Conservation (phyloP, 2,329 filamentous ascomycete genomes). For the Cylindrodendrum hubeiense region DNA sequence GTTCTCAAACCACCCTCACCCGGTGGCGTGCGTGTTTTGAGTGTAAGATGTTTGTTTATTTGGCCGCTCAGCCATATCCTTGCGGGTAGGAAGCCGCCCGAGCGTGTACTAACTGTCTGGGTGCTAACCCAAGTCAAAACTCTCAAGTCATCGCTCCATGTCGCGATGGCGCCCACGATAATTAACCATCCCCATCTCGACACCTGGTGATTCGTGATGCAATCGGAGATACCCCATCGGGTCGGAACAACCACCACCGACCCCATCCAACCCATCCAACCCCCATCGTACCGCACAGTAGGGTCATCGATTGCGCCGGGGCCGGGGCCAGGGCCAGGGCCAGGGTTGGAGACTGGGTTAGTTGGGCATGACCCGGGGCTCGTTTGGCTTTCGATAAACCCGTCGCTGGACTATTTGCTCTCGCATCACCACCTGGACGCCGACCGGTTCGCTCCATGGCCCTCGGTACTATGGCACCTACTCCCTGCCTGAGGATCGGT, state of each 20-base stretch:
- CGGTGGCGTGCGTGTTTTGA: background rate
- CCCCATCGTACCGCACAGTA: background rate
- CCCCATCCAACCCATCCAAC: conserved; percentile 2
- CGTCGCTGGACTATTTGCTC: background rate
- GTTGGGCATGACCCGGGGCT: conserved; percentile 7
- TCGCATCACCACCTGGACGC: conserved; percentile 5
- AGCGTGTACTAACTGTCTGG: background rate
- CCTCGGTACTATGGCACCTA: background rate
- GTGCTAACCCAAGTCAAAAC: background rate
- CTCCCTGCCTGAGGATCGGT: background rate
- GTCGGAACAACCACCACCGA: conserved; percentile 12
- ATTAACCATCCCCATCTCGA: background rate
- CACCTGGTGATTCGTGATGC: conserved; percentile 5
- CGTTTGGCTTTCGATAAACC: conserved; percentile 18
- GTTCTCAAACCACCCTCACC: background rate
- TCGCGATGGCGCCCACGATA: background rate
- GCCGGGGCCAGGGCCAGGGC: background rate
- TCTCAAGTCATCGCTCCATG: background rate
- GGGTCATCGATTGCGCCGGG: background rate
- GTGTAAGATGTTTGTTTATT: background rate
- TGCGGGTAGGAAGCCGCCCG: conserved; percentile 1
- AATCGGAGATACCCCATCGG: conserved; percentile 31
- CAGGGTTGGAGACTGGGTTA: background rate
- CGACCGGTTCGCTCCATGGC: background rate
- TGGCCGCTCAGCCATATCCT: background rate